Conservation (phyloP, 2,329 filamentous ascomycete species). For the Paraphaeosphaeria minitans region DNA sequence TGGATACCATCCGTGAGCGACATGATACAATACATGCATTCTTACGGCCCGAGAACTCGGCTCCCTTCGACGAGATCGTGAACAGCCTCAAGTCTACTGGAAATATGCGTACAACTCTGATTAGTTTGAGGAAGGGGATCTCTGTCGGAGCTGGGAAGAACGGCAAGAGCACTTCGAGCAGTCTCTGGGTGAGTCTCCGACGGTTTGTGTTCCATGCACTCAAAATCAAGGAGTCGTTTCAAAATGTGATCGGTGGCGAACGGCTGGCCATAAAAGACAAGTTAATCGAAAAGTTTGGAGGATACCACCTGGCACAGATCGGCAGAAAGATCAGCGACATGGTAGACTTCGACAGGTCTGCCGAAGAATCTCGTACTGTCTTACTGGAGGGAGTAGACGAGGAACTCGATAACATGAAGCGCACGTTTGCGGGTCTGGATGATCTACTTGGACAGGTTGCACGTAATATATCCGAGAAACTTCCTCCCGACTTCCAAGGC, state of each 20-base stretch:
- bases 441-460: slow-evolving; percentile 72
- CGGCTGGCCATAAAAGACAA: slow-evolving; percentile 60
- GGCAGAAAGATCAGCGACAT: slow-evolving; percentile 74
- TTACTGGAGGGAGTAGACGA: slow-evolving; percentile 74
- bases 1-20: slow-evolving; percentile 71
- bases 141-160: slow-evolving; percentile 58
- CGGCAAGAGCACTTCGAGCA: slow-evolving; percentile 62
- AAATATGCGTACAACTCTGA: slow-evolving; percentile 72
- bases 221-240: slow-evolving; percentile 68
- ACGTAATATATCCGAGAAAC: slow-evolving; percentile 63
- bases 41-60: slow-evolving; percentile 68
- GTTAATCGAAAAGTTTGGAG: slow-evolving; percentile 65
- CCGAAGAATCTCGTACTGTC: slow-evolving; percentile 71
- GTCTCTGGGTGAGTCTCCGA: slow-evolving; percentile 74
- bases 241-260: slow-evolving; percentile 61
- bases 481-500: slow-evolving; percentile 63
- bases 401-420: slow-evolving; percentile 78
- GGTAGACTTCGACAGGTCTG: slow-evolving; percentile 78
- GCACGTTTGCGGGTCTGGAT: slow-evolving; percentile 77
- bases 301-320: slow-evolving; percentile 64
- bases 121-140: slow-evolving; percentile 78
- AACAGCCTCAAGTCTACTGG: slow-evolving; percentile 72
- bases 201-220: slow-evolving; percentile 73
- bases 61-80: slow-evolving; percentile 60
- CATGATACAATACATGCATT: slow-evolving; percentile 72